Base-by-base conservation (phyloP, 495 filamentous ascomycete species). In the Penicillium subrubescens region DNA sequence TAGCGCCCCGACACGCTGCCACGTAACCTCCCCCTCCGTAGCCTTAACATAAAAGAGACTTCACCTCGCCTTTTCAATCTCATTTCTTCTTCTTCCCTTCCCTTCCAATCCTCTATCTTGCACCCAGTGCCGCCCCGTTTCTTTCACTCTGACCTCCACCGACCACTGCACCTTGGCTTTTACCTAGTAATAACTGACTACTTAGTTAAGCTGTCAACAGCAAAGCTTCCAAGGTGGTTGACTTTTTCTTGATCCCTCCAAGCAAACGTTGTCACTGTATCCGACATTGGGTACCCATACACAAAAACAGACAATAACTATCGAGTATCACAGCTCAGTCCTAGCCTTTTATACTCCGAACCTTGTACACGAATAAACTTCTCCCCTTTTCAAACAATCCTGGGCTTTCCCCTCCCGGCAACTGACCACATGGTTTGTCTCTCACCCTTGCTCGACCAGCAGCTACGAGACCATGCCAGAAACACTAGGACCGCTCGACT, bases 401-500 rank as follows among this genome's bases (percentile, higher is more conserved):
- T 64, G 51, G 58, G 43, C 35, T 55, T 62, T 60, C 51, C 51
- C 46, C 60, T 67, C 67, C 67, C 46, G 35, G 35, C 25, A 67
- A 67, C 60, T 65, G 65, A 68, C 56, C 52, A 63, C 60, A 37
- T 66, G 33, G 55, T 65, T 69, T 61, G 15, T 70, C 66, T 61
- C 64, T 65, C 64, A 44, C 46, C 61, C 56, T 62, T 67, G 61
- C 66, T 69, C 59, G 57, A 69, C 53, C 60, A 63, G 62, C 65
- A 60, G 63, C 67, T 62, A 68, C 65, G 60, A 70, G 63, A 65
- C 31, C 60, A 70, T 73, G 70, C 58, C 62, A 62, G 68, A 68
- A 67, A 71, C 61, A 59, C 56, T 46, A 69, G 31, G 59, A 60
- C 80, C 76, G 39, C 70, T 77, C 46, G 67, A 79, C 66, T 75